Base-by-base conservation (phyloP, 2,329 filamentous ascomycete genomes). In the Colletotrichum lentis region DNA sequence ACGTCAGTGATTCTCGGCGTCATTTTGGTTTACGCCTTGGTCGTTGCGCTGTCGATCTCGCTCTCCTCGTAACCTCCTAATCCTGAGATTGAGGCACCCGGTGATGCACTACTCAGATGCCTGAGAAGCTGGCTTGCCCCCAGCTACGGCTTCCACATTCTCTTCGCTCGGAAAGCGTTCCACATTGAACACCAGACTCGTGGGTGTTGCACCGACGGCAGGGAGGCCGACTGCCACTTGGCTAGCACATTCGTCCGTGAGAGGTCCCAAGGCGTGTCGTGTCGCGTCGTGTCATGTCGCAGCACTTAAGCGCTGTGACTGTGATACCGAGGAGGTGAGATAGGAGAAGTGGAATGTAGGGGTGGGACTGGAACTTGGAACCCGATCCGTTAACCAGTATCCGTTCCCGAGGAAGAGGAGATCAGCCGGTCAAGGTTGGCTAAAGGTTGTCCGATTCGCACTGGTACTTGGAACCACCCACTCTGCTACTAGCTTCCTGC, bases 1-100 rank as follows among this genome's bases (percentile, higher is more conserved):
- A 44, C 47, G 58, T 61, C 58, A 52, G 47, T 35, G 58, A 44
- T 53, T 39, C 22, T 22, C 22, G 18, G 47, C 22, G 14, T 18
- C 31, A 24, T 16, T 41, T 16, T 37, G 41, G 37, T n/a, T 31
- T n/a, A 16, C 11, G 12, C 6, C 10, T 52, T 6, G 22, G 5
- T 52, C 5, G 31, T 41, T 3, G 46, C 5, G 31, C 41, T 5
- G 46, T 16, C 41, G 20, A 52, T 37, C 35, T 46, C 31, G 16
- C 37, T 37, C 16, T 31, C 14, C 14, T 37, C 3, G 20, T 49
- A 24, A 49, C 39, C 31, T 24, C 24, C 43, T 39, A n/a, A 49
- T 47, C 27, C 12, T 37, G 56, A 49, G 24, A 43, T 24, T 14
- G 31, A 59, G 10, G 44, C 27, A 12, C 44, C 44, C 27, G 22